phyloP scores from a whole-genome alignment of 2,329 filamentous ascomycete genomes.

The Colletotrichum destructivum region DNA sequence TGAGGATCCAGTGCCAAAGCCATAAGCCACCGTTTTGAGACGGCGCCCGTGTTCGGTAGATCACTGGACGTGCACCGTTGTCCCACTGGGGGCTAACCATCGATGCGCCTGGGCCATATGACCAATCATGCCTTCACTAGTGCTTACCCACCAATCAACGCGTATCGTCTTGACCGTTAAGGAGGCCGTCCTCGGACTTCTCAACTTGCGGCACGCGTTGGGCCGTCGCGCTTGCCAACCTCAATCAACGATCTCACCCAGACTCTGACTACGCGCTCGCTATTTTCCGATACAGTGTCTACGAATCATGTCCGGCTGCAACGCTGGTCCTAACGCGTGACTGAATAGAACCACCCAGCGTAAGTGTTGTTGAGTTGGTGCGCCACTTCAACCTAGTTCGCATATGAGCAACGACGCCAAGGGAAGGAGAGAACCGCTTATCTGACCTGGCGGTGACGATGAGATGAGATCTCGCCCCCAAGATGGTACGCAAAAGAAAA shows the following conservation, averaged over 20 bases:
- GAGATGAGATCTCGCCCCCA: constrained; percentile 8
- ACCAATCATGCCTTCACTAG: not conserved
- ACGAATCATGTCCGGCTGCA: not conserved
- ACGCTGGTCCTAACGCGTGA: constrained; percentile 19
- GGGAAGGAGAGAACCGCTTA: constrained; percentile 1
- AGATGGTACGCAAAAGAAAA: constrained; percentile 34
- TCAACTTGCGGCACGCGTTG: constrained; percentile 6
- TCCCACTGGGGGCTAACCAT: constrained; percentile 4
- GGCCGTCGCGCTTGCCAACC: constrained; percentile 9
- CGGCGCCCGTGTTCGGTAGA: constrained; percentile 36
- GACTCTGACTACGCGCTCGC: not conserved
- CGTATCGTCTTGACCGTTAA: not conserved
- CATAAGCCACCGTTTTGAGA: constrained; percentile 30
- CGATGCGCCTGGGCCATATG: not conserved
- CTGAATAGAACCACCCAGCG: not conserved
- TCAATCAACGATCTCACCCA: constrained; percentile 16
- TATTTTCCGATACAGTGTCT: not conserved
- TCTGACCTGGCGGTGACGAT: not conserved
- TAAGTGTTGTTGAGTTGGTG: not conserved
- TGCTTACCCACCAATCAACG: not conserved
- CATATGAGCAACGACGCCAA: not conserved
- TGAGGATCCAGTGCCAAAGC: constrained; percentile 20
- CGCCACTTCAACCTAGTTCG: constrained; percentile 1
- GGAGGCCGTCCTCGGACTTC: not conserved
- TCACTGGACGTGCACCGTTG: constrained; percentile 35